These are phyloP conservation scores for Calonectria hongkongensis DNA, from an alignment of 2,329 filamentous ascomycete species.

Conservation along the genomic window DNA sequence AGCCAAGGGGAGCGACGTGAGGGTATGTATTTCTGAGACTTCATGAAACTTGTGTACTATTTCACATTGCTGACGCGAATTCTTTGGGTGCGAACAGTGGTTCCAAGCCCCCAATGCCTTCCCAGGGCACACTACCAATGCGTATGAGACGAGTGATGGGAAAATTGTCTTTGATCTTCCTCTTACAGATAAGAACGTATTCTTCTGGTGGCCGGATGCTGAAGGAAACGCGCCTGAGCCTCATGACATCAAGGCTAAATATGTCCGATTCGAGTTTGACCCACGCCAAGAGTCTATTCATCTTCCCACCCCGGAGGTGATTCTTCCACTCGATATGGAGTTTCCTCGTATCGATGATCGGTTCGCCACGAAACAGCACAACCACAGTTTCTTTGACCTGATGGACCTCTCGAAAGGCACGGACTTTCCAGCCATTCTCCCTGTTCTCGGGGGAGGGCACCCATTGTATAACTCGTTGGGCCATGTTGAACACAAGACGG, in stretches of 20 bases:
- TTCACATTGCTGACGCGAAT: background rate
- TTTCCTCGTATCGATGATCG: slow-evolving; percentile 11
- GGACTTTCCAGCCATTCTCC: slow-evolving; percentile 6
- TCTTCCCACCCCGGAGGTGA: slow-evolving; percentile 3
- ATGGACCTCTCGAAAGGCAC: slow-evolving; percentile 1
- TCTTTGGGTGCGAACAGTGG: slow-evolving; percentile 1
- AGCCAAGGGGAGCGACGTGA: slow-evolving; percentile 12
- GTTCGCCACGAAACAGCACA: slow-evolving; percentile 1
- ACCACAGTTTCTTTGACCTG: slow-evolving; percentile 14
- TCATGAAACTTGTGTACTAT: background rate
- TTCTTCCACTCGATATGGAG: slow-evolving; percentile 4
- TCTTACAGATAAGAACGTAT: slow-evolving; percentile 32
- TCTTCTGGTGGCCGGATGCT: slow-evolving; percentile 28
- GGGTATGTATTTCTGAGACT: background rate
- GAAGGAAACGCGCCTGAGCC: slow-evolving; percentile 1
- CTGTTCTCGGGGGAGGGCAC: slow-evolving; percentile 9
- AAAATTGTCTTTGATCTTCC: slow-evolving; percentile 33
- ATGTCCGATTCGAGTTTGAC: slow-evolving; percentile 7
- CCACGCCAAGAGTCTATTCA: background rate
- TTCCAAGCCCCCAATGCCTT: slow-evolving; percentile 35
- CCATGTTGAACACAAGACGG: slow-evolving; percentile 26
- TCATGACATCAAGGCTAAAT: background rate
- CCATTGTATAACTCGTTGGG: slow-evolving; percentile 27
- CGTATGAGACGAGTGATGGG: slow-evolving; percentile 27
- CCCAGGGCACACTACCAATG: slow-evolving; percentile 34